Evolutionary conservation across 192 early-diverging fungal species (phyloP), one percentile per base, ranked within the genome.

Genomic region (Coemansia sp.): DNA sequence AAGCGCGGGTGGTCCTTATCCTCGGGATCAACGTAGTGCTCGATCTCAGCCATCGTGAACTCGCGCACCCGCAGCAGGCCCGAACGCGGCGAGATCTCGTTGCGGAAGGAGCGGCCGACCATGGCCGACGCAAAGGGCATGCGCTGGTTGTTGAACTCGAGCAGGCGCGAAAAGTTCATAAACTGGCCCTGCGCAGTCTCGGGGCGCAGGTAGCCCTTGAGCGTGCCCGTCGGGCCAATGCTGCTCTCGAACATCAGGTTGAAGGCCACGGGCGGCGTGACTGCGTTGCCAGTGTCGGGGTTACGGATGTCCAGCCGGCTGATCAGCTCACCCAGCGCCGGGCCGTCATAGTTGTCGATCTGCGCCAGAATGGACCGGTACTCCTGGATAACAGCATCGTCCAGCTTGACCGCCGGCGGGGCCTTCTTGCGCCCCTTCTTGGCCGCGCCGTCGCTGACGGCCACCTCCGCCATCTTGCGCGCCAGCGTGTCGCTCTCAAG

Each of bases 181-280:
- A 99, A 99, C 72, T 99, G 96, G 60, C 96, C 96, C 78, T 99
- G 96, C 23, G 96, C 94, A n/a, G 96, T 99, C 75, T 99, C 96
- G 32, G 96, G 96, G 18, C 96, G 85, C 51, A 99, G 80, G 72
- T 85, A 98, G 46, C 92, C 91, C 75, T 91, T 89, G 58, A 91
- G 73, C 25, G 92, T 81, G 43, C 96, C 96, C 31, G 94, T 95
- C 43, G 96, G 96, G 49, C 96, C 96, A 62, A 99, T 97, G 71
- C 80, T 91, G 46, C 86, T 94, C 40, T 91, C 86, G 60, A 99
- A 99, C 94, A 99, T 99, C 44, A 99, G 82, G 81, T 99, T 99
- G 85, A 99, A 99, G 50, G 87, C 82, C 17, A 85, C 85, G 19
- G 94, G 94, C 30, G 84, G 78, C 6, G 91, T 85, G 16, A 99